phyloP scores from a whole-genome alignment of 495 filamentous ascomycete genomes.

The Chlorociboria aeruginascens region DNA sequence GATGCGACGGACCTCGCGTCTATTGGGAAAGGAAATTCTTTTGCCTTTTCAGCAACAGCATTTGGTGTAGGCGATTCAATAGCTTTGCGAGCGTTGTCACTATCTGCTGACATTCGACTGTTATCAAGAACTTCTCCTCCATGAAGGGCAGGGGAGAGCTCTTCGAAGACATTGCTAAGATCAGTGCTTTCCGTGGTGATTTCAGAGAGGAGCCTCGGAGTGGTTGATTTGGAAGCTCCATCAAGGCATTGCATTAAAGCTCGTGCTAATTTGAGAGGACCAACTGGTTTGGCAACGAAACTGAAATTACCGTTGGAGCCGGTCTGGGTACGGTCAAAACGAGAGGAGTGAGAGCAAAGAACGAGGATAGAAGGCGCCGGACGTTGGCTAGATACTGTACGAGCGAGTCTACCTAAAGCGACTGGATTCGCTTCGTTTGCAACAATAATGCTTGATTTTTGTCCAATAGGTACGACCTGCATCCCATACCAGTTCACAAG shows the following conservation, averaged over 20 bases:
- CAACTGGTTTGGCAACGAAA: slow-evolving; percentile 17
- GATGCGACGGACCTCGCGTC: not conserved
- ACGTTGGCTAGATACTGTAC: not conserved
- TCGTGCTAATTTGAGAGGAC: slow-evolving; percentile 17
- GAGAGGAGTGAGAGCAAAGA: slow-evolving; percentile 14
- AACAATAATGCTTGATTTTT: slow-evolving; percentile 9
- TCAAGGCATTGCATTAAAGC: slow-evolving; percentile 14
- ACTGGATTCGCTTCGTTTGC: slow-evolving; percentile 11
- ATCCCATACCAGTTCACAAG: slow-evolving; percentile 17
- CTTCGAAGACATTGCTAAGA: slow-evolving; percentile 16
- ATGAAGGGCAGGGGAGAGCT: slow-evolving; percentile 6
- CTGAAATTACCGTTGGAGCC: slow-evolving; percentile 4
- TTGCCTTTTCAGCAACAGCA: slow-evolving; percentile 8
- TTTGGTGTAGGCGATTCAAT: slow-evolving; percentile 17
- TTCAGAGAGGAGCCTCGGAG: slow-evolving; percentile 1
- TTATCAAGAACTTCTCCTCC: slow-evolving; percentile 18
- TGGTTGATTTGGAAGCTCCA: not conserved
- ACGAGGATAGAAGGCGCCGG: slow-evolving; percentile 10
- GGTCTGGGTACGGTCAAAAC: slow-evolving; percentile 3
- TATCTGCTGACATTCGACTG: slow-evolving; percentile 17
- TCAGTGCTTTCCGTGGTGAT: slow-evolving; percentile 2
- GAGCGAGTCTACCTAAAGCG: not conserved
- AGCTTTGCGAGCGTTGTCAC: slow-evolving; percentile 18
- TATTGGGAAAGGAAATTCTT: slow-evolving; percentile 17
- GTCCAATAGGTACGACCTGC: slow-evolving; percentile 8